Conservation (phyloP, 2,329 filamentous ascomycete genomes). For the Stylonectria norvegica region DNA sequence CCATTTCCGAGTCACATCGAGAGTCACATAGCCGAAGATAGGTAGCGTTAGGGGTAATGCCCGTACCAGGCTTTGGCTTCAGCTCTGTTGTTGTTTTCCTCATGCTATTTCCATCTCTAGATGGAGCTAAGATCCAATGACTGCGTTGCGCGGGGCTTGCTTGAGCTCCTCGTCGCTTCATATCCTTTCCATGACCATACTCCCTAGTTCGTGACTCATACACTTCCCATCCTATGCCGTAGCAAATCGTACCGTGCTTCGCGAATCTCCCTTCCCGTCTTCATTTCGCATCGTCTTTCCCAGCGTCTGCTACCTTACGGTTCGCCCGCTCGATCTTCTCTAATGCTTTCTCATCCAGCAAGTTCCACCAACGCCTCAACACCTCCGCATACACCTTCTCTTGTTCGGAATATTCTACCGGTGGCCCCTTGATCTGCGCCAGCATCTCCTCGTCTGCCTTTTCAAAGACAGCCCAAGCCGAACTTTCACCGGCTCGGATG, state of each 20-base stretch:
- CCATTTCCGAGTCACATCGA: not conserved
- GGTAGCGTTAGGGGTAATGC: not conserved
- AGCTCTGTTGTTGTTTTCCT: not conserved
- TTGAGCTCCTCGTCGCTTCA: not conserved
- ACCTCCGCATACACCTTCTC: slow-evolving; percentile 49
- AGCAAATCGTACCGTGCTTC: not conserved
- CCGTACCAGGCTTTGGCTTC: not conserved
- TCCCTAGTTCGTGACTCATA: not conserved
- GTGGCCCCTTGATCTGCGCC: slow-evolving; percentile 57
- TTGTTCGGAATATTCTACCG: slow-evolving; percentile 51
- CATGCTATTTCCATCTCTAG: not conserved
- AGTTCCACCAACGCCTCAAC: slow-evolving; percentile 48
- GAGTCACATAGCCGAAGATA: not conserved
- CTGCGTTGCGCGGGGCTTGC: not conserved
- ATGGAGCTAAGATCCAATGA: no score
- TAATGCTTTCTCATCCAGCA: slow-evolving; percentile 45
- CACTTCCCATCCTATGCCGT: not conserved
- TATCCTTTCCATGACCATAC: not conserved
- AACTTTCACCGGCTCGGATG: slow-evolving; percentile 51
- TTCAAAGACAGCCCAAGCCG: slow-evolving; percentile 62
- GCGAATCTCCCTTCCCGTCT: not conserved
- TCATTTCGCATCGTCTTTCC: slow-evolving; percentile 27
- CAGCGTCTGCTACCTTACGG: slow-evolving; percentile 30
- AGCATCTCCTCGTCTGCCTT: slow-evolving; percentile 36
- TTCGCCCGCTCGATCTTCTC: slow-evolving; percentile 49